Conservation (phyloP, 306 rosid species). For the Rubus parviflorus region DNA sequence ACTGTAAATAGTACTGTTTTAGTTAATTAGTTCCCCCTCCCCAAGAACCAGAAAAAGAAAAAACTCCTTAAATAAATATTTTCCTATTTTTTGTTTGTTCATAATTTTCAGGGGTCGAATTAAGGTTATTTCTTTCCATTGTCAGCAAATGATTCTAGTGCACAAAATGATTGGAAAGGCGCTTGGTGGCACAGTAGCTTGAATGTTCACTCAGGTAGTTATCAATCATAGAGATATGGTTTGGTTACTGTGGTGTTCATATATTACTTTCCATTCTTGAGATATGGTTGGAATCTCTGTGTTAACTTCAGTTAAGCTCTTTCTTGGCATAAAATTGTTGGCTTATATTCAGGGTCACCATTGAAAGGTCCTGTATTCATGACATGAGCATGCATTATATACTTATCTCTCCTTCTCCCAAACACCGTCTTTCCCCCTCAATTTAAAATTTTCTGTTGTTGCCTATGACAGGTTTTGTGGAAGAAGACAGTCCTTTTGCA, state of each 20-base stretch:
- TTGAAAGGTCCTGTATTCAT: neutral
- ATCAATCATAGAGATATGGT: conserved; percentile 20
- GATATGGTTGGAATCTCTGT: neutral
- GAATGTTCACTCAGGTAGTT: conserved; percentile 68
- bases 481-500: conserved; percentile 79
- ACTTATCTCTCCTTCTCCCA: neutral
- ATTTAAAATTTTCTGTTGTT: neutral
- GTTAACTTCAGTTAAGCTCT: neutral
- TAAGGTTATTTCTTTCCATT: conserved; percentile 27
- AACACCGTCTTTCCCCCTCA: neutral
- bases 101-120: conserved; percentile 5
- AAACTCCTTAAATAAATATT: neutral
- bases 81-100: neutral
- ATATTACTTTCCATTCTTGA: conserved; percentile 16
- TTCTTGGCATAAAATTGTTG: neutral
- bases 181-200: conserved; percentile 99
- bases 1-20: neutral
- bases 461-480: conserved; percentile 64
- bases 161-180: conserved; percentile 93
- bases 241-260: neutral
- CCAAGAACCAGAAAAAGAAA: neutral
- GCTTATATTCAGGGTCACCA: neutral
- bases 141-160: conserved; percentile 80
- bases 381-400: neutral
- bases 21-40: neutral